A percentile compares a stretch with the other conserved stretches of the same genome.
Conservation (phyloP, 108 stramenopile species). For the Cyclotella kingstonii region DNA sequence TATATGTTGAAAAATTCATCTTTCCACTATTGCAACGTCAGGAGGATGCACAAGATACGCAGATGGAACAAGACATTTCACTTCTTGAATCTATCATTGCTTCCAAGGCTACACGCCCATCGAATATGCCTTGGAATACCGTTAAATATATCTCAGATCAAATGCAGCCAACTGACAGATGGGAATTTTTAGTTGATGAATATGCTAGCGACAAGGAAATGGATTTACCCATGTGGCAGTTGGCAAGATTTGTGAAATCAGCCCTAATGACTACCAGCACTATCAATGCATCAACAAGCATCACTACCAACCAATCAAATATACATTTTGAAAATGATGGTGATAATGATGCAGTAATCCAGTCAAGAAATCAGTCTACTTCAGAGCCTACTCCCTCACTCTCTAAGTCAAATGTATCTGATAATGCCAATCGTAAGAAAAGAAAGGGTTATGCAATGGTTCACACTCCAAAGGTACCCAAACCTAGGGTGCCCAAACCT, state of each 20-base stretch:
- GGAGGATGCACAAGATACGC: neutral
- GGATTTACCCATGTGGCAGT: slow-evolving; percentile 35
- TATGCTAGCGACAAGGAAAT: slow-evolving; percentile 37
- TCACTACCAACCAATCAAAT: too few relatives aligned
- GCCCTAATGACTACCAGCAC: too few relatives aligned
- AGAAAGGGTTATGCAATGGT: neutral
- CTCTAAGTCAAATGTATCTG: neutral
- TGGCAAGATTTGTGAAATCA: slow-evolving; percentile 11
- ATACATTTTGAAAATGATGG: too few relatives aligned
- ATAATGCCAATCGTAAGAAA: neutral
- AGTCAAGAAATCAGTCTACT: too few relatives aligned
- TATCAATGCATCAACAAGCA: too few relatives aligned
- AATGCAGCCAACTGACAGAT: slow-evolving; percentile 25
- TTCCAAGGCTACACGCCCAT: slow-evolving; percentile 25
- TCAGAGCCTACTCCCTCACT: too few relatives aligned
- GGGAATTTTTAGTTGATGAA: slow-evolving; percentile 50
- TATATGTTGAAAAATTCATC: slow-evolving; percentile 6
- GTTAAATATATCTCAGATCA: neutral
- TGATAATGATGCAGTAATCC: too few relatives aligned
- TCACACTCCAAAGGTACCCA: neutral
- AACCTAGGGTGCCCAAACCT: too few relatives aligned
- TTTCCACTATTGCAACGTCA: slow-evolving; percentile 3
- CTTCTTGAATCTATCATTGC: slow-evolving; percentile 19
- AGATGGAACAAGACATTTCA: slow-evolving; percentile 9
- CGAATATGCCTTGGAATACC: slow-evolving; percentile 22